A percentile compares a stretch with the other conserved stretches of the same genome.
These are phyloP conservation scores for Flaveria brownii DNA, from an alignment of 129 eudicot genomes.

Conservation along the genomic window DNA sequence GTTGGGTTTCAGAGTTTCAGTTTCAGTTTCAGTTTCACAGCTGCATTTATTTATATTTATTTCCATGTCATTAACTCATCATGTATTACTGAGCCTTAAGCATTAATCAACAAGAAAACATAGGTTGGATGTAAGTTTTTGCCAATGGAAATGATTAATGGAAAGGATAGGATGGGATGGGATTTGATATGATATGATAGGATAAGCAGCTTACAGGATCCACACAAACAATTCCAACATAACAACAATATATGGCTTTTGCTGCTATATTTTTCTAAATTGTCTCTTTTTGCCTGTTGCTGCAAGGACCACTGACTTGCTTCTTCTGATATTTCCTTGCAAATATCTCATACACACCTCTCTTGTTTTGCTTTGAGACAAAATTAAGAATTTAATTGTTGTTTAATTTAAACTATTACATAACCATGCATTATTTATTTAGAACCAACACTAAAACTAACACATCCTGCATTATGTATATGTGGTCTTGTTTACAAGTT, in stretches of 20 bases:
- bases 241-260: slow-evolving; percentile 29
- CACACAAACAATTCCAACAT: slow-evolving; percentile 31
- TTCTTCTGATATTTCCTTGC: slow-evolving; percentile 24
- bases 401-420: too few species aligned
- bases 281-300: slow-evolving; percentile 25
- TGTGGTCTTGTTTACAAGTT: not conserved
- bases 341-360: slow-evolving; percentile 20
- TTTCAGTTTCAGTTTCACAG: too few species aligned
- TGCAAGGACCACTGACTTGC: slow-evolving; percentile 25
- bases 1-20: too few species aligned
- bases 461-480: too few species aligned
- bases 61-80: too few species aligned
- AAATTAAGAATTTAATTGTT: not conserved
- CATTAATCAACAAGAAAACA: too few species aligned
- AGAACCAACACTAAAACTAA: too few species aligned
- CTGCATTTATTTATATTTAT: too few species aligned
- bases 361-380: not conserved
- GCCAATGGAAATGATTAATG: not conserved
- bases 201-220: slow-evolving; percentile 36
- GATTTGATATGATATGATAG: not conserved
- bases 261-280: slow-evolving; percentile 10
- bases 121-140: not conserved
- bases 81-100: too few species aligned
- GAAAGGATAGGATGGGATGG: not conserved
- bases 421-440: too few species aligned